Percentiles rank a stretch among this genome's conserved stretches.
Evolutionary conservation across 2,329 filamentous ascomycete species (phyloP).

Genomic region (Cladosporium oxysporum): DNA sequence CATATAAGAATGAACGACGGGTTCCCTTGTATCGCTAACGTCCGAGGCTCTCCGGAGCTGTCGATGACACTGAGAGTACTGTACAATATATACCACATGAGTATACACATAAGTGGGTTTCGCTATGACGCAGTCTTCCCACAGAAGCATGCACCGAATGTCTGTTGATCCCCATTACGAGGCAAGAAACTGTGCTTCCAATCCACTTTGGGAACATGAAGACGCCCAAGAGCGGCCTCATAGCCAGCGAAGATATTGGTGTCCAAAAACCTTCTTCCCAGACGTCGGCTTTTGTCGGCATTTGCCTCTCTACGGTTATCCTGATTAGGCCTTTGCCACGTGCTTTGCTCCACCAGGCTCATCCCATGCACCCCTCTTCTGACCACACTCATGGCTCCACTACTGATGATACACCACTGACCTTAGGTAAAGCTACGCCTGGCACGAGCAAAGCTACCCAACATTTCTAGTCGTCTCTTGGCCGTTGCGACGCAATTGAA

Average conservation of each 20-base stretch:
- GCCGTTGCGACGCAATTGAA: not conserved
- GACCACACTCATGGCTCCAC: not conserved
- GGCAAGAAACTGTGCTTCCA: not conserved
- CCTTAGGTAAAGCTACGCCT: not conserved
- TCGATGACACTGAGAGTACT: not conserved
- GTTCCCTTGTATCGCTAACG: not conserved
- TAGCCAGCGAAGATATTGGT: not conserved
- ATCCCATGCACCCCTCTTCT: slow-evolving; percentile 2
- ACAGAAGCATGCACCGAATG: not conserved
- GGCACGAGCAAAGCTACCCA: not conserved
- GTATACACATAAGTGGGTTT: not conserved
- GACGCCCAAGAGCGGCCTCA: not conserved
- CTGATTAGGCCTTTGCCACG: not conserved
- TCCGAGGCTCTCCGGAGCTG: not conserved
- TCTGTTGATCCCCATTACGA: no score
- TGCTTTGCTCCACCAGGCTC: not conserved
- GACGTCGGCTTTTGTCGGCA: slow-evolving; percentile 7
- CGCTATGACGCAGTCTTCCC: not conserved
- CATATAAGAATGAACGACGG: not conserved
- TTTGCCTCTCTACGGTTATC: not conserved
- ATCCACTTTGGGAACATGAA: not conserved
- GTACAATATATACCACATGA: not conserved
- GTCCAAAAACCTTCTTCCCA: not conserved
- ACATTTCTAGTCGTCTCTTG: not conserved
- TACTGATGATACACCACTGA: not conserved